These are phyloP conservation scores for Margaritispora aquatica DNA, from an alignment of 495 filamentous ascomycete genomes.

Conservation along the genomic window DNA sequence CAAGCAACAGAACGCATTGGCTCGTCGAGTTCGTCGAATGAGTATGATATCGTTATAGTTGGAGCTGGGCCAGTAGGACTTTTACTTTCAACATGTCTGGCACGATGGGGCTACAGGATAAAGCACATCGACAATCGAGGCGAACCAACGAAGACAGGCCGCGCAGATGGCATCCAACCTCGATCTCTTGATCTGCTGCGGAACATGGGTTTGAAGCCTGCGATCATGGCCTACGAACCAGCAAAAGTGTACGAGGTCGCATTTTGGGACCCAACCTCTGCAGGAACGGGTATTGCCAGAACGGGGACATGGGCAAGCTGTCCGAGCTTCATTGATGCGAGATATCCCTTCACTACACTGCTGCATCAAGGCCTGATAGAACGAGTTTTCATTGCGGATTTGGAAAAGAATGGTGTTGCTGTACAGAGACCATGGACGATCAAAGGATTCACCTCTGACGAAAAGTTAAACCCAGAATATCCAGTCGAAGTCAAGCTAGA, in stretches of 20 bases:
- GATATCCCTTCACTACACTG: conserved; percentile 70
- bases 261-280: conserved; percentile 66
- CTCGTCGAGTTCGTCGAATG: background rate
- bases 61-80: conserved; percentile 87
- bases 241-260: conserved; percentile 70
- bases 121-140: conserved; percentile 67
- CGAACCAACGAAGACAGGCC: conserved; percentile 62
- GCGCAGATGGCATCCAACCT: conserved; percentile 75
- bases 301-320: conserved; percentile 67
- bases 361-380: conserved; percentile 74
- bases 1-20: conserved; percentile 6
- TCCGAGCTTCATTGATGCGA: conserved; percentile 66
- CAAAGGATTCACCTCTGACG: conserved; percentile 55
- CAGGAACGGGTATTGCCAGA: conserved; percentile 53
- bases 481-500: conserved; percentile 63
- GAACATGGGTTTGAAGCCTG: conserved; percentile 66
- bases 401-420: conserved; percentile 48
- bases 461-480: conserved; percentile 49
- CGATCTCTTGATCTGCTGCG: conserved; percentile 70
- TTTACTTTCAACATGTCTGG: conserved; percentile 74
- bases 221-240: conserved; percentile 68
- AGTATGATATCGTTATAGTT: conserved; percentile 73
- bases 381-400: conserved; percentile 61
- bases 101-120: conserved; percentile 63
- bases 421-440: conserved; percentile 58